phyloP scores from a whole-genome alignment of 768 basidiomycete species.

The Lentinus brumalis region DNA sequence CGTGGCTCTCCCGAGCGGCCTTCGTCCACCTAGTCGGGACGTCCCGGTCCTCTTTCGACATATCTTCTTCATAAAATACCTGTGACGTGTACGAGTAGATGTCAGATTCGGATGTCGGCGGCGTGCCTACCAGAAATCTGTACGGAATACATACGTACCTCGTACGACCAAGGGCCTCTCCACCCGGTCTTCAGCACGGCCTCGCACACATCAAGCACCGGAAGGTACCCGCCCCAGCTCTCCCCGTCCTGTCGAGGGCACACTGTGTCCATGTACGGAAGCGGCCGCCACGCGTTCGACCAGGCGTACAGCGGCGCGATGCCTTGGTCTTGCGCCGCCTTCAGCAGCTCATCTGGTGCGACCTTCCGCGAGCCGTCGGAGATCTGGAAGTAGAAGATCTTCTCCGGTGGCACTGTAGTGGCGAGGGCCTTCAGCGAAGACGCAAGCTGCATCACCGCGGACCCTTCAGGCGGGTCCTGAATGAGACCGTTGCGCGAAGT shows the following conservation, averaged over 20 bases:
- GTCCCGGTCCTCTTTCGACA: slow-evolving; percentile 18
- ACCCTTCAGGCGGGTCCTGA: slow-evolving; percentile 9
- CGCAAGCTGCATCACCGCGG: slow-evolving; percentile 18
- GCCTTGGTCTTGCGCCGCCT: slow-evolving; percentile 25
- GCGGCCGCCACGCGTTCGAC: slow-evolving; percentile 32
- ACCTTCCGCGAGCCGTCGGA: slow-evolving; percentile 31
- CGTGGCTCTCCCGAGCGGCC: slow-evolving; percentile 9
- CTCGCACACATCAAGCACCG: slow-evolving; percentile 29
- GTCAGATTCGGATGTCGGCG: too few species aligned
- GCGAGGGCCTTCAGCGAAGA: slow-evolving; percentile 26
- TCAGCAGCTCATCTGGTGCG: slow-evolving; percentile 17
- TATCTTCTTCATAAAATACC: slow-evolving; percentile 28
- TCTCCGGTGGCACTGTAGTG: slow-evolving; percentile 20
- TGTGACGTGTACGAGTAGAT: neutral
- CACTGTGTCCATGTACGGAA: slow-evolving; percentile 29
- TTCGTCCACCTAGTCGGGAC: slow-evolving; percentile 26
- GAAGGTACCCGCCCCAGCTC: slow-evolving; percentile 27
- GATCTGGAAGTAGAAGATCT: slow-evolving; percentile 37
- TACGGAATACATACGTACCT: slow-evolving; percentile 18
- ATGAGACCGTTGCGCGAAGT: slow-evolving; percentile 18
- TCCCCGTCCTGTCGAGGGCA: slow-evolving; percentile 7
- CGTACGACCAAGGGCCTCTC: slow-evolving; percentile 34
- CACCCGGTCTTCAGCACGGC: slow-evolving; percentile 32
- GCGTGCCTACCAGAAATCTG: too few species aligned
- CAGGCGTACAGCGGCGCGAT: slow-evolving; percentile 31